Evolutionary conservation across 2,329 filamentous ascomycete species (phyloP).

Genomic region (Chrysoporthe austroafricana): DNA sequence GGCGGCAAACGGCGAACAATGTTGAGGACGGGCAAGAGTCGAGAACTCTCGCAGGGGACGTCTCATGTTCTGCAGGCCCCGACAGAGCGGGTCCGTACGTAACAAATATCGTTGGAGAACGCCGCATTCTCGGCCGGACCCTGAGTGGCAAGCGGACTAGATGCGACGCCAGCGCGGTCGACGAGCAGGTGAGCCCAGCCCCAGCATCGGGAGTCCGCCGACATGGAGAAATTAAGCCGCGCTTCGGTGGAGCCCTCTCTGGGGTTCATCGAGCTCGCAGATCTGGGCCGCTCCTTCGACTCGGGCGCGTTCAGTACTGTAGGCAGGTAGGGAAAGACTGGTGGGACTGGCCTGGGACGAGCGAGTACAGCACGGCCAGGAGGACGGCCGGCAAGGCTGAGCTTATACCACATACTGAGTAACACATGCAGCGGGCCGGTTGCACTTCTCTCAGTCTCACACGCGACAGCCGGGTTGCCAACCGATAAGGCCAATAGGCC

Average conservation of each 20-base stretch:
- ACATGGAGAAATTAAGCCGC: conserved; percentile 6
- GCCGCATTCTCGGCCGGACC: conserved; percentile 3
- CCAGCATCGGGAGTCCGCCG: conserved; percentile 10
- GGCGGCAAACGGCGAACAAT: conserved; percentile 4
- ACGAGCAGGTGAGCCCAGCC: conserved; percentile 5
- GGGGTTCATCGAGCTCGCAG: neutral
- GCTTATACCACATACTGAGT: neutral
- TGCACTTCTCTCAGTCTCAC: neutral
- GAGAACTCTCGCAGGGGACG: conserved; percentile 5
- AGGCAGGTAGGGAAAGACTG: neutral
- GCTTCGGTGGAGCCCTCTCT: neutral
- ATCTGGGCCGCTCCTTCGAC: neutral
- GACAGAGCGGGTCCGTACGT: conserved; percentile 26
- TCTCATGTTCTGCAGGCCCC: conserved; percentile 7
- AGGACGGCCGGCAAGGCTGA: neutral
- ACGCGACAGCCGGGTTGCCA: neutral
- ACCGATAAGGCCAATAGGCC: neutral
- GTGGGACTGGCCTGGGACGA: neutral
- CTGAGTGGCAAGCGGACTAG: neutral
- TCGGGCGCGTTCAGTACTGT: neutral
- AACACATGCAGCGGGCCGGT: neutral
- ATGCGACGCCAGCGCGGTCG: conserved; percentile 12
- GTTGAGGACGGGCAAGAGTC: conserved; percentile 1
- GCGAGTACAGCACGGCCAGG: neutral
- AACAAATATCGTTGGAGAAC: conserved; percentile 12